Percentiles rank a stretch among this genome's conserved stretches.
Conservation (phyloP, 2,329 filamentous ascomycete genomes). For the Colletotrichum shisoi region DNA sequence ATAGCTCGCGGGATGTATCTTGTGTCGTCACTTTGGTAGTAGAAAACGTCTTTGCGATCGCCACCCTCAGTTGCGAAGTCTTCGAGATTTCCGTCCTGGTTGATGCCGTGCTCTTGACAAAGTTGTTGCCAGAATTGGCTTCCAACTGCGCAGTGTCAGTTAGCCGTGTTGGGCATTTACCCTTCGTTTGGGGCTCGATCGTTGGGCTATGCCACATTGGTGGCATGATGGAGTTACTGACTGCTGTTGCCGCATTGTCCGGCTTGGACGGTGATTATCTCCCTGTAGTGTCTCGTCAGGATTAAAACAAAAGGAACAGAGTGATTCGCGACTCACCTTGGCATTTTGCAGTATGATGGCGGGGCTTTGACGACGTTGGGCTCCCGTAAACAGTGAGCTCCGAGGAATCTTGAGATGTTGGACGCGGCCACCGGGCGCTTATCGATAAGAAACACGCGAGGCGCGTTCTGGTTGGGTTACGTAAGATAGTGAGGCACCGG, state of each 20-base stretch:
- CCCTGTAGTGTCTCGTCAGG: constrained; percentile 62
- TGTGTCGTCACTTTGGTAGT: constrained; percentile 99
- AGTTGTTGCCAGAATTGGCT: constrained; percentile 99
- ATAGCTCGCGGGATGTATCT: constrained; percentile 97
- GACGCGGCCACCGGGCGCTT: constrained; percentile 34
- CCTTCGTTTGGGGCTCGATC: neutral
- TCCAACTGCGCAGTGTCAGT: constrained; percentile 71
- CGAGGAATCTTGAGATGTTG: constrained; percentile 31
- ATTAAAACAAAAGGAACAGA: too few species aligned
- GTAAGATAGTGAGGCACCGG: neutral
- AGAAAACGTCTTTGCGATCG: constrained; percentile 98
- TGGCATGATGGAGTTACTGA: constrained; percentile 61
- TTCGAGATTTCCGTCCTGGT: constrained; percentile 93
- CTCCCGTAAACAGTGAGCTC: constrained; percentile 21
- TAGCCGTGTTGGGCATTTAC: neutral
- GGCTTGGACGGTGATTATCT: constrained; percentile 99
- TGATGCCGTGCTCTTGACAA: constrained; percentile 97
- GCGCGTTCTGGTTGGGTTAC: constrained; percentile 23
- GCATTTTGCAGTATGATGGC: constrained; percentile 34
- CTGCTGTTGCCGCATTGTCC: constrained; percentile 99
- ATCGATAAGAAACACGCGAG: constrained; percentile 40
- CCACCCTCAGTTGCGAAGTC: constrained; percentile 98
- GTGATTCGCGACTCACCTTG: constrained; percentile 30
- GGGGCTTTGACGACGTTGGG: constrained; percentile 30
- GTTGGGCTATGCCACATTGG: neutral